Evolutionary conservation across 2,329 filamentous ascomycete species (phyloP), one percentile per base, ranked within the genome.

Genomic region (Sclerotinia subarctica): DNA sequence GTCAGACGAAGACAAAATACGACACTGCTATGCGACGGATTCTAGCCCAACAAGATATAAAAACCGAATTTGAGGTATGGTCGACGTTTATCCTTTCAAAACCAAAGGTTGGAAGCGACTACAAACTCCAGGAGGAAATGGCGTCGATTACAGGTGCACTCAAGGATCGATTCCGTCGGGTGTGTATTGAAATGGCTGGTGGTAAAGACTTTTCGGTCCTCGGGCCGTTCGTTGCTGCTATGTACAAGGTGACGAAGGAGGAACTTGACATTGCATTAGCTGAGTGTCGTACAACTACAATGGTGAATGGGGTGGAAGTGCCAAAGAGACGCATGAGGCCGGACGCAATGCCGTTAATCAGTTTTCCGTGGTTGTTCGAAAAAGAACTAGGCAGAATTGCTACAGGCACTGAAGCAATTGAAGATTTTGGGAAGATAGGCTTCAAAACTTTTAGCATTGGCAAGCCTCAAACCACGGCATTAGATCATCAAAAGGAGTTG

Each of bases 41-140:
- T 67, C 94, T 98, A 88, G 90, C 88, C 1, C 94, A 97, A 74
- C 88, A 93, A 72, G 90, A 90, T 54, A 90, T 98, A 67, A 80
- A 82, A 24, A 96, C 91, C 0, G 95, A 99, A 74, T 97, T 97
- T 72, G 95, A 99, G 78, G 86, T 96, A 15, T 97, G 90, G 88
- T 90, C 93, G 0, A 89, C 92, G 0, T 98, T 97, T 77, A 87
- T 94, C 2, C 82, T 98, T 68, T 85, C 85, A 1, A 92, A 90
- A 75, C 90, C 91, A 11, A 84, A 87, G 0, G 84, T 92, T 35
- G 88, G 86, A 46, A 86, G 84, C 11, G 92, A 95, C 71, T 98
- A 96, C 81, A 96, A 95, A 75, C 86, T 93, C 59, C 89, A 93
- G 60, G 94, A 99, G 78, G 90, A 91, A 21, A 87, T 98, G 44